Base-by-base conservation (phyloP, 116 monocot genomes). In the Zostera marina region DNA sequence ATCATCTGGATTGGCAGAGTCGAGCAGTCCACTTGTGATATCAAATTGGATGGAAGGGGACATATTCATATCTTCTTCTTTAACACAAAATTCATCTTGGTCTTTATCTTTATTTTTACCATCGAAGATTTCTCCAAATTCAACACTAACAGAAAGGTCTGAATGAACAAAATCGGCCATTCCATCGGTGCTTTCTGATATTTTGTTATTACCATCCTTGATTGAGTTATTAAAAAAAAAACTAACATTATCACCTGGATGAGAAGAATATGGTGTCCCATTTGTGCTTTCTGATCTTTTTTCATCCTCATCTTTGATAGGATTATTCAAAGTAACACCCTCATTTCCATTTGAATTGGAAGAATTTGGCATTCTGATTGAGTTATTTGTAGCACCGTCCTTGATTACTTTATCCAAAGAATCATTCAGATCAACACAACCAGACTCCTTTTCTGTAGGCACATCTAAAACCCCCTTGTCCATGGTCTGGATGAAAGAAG, bases 401-500 rank as follows among this genome's bases (percentile, higher is more conserved):
- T 59, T 59, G 41, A 21, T 59, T 22, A 7, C 11, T n/a, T 56
- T 56, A 32, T 38, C 7, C 16, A 39, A 56, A 59, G 14, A 21
- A 59, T 17, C 40, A 43, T 8, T 10, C 22, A 10, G 11, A 21
- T 11, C 41, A 59, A 43, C 43, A 59, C 43, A 8, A 43, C 22
- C 59, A 14, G 42, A 43, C 22, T 59, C 44, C 40, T 43, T 44
- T 43, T 59, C 59, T 8, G 44, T 44, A 21, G 22, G 7, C 59
- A 59, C 43, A 42, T 59, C 2, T 42, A 59, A 17, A 41, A 59
- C 43, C 59, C 44, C 44, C 43, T 40, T 43, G 12, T 12, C 59
- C 59, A 59, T 59, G 20, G 44, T 3, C 59, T 59, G 59, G 13
- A 59, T 12, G 42, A 42, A 59, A 5, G 42, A 42, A 44, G 41